Evolutionary conservation across 2,329 filamentous ascomycete species (phyloP).

Genomic region (Fusarium virguliforme): DNA sequence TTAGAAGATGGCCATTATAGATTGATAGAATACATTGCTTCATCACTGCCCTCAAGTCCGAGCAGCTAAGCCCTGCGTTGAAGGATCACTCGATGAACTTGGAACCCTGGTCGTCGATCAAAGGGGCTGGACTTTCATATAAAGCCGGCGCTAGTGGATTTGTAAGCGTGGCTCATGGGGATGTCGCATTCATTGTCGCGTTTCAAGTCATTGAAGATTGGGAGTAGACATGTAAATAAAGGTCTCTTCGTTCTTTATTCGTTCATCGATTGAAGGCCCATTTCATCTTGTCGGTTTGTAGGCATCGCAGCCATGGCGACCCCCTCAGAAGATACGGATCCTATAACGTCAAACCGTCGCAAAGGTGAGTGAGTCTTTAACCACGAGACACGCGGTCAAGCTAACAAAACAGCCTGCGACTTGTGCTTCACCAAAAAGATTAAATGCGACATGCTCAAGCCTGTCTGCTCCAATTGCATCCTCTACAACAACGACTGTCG

Average conservation of each 20-base stretch:
- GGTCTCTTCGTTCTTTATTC: not conserved
- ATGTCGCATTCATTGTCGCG: not conserved
- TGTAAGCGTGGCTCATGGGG: constrained; percentile 36
- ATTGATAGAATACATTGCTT: not conserved
- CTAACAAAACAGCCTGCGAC: constrained; percentile 57
- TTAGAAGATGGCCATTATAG: constrained; percentile 1
- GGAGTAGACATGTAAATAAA: not conserved
- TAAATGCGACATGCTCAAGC: constrained; percentile 63
- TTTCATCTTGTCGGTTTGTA: too few species aligned
- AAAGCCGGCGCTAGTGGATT: constrained; percentile 26
- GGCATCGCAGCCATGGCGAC: constrained; percentile 15
- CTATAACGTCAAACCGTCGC: constrained; percentile 41
- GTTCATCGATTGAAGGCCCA: not conserved
- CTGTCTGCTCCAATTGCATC: constrained; percentile 62
- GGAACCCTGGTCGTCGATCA: not conserved
- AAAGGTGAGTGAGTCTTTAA: constrained; percentile 31
- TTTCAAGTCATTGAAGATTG: not conserved
- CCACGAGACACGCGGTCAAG: accelerated
- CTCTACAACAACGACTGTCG: constrained; percentile 61
- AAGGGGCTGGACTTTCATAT: not conserved
- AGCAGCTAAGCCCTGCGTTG: not conserved
- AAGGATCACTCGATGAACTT: not conserved
- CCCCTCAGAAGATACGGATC: constrained; percentile 35
- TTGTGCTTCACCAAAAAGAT: constrained; percentile 65
- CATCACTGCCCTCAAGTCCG: not conserved